Base-by-base conservation (phyloP, 495 filamentous ascomycete genomes). In the Aspergillus coremiiformis region DNA sequence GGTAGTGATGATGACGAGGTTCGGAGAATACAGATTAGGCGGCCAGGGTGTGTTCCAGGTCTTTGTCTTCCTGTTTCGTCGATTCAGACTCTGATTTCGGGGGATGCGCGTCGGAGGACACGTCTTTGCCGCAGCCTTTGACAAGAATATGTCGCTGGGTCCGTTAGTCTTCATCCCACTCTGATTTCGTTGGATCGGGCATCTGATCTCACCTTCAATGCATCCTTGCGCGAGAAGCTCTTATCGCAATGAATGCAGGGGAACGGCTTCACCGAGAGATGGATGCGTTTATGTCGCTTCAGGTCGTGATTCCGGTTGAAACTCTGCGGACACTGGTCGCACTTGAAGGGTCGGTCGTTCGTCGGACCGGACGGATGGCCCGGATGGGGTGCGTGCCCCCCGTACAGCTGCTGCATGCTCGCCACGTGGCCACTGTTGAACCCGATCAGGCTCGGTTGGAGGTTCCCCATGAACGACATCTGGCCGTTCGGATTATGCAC, bases 221-320 rank as follows among this genome's bases (percentile, higher is more conserved):
- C 93, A 75, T 98, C 93, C 66, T 96, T 98, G 35, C 93, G 74
- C 17, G 89, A 95, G 59, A 98, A 98, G 67, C 89, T 93, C 80
- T 97, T 98, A 27, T 96, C 90, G 62, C 93, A 98, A 59, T 88
- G 84, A 10, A 67, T 78, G 62, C 93, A 98, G 0, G 93, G 91
- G 66, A 90, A 97, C 0, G 93, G 93, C 75, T 98, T 98, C 43
- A 97, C 87, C 0, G 90, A 87, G 43, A 97, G 70, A 68, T 98
- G 93, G 50, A 98, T 98, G 50, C 90, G 74, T 66, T 95, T 95
- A 60, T 98, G 93, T 39, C 93, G 80, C 66, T 98, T 98, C 48
- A 98, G 72, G 62, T 98, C 94, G 62, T 98, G 94, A 50, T 98
- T 98, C 5, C 93, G 78, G 65, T 95, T 98, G 77, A 98, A 98